phyloP scores from a whole-genome alignment of 768 basidiomycete genomes.

The Termitomyces sp. region DNA sequence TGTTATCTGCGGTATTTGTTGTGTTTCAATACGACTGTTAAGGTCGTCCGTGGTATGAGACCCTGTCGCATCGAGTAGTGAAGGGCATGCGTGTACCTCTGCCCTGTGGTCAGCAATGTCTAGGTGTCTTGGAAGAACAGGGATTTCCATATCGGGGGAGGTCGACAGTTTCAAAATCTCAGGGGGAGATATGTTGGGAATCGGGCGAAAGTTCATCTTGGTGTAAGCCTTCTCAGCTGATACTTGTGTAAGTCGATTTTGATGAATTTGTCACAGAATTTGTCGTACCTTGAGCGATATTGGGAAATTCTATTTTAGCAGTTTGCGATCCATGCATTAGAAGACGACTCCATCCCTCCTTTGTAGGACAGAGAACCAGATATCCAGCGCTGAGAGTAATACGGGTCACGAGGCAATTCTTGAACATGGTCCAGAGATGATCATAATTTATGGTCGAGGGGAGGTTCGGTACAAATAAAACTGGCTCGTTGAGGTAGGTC shows the following conservation, averaged over 20 bases:
- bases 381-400: background rate
- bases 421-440: background rate
- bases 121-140: background rate
- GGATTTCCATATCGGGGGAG: background rate
- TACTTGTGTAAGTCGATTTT: background rate
- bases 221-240: background rate
- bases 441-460: background rate
- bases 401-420: background rate
- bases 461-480: background rate
- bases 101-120: background rate
- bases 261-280: too few species aligned
- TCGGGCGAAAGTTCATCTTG: background rate
- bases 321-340: background rate
- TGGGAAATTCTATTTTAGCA: background rate
- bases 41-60: background rate
- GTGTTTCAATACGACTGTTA: too few species aligned
- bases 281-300: background rate
- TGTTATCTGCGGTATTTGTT: background rate
- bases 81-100: background rate
- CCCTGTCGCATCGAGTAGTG: background rate
- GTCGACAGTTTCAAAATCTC: background rate
- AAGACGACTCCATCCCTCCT: background rate
- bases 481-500: background rate
- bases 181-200: background rate
- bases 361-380: background rate